phyloP scores from a whole-genome alignment of 2,329 filamentous ascomycete species.

The Botrytis sinoallii region DNA sequence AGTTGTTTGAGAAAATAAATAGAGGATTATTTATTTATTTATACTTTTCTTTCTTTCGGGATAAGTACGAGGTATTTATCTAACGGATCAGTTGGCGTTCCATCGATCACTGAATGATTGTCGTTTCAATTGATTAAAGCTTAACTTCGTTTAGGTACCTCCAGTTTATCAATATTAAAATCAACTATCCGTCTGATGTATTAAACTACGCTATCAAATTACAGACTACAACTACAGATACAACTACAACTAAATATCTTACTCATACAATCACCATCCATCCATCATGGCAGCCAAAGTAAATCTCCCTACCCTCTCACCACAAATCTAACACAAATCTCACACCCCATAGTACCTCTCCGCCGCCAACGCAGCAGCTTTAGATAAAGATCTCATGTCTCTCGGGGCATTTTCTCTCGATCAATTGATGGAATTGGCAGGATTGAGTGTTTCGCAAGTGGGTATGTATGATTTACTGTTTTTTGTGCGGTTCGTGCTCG shows the following conservation, averaged over 20 bases:
- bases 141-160: no score
- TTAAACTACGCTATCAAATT: not conserved
- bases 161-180: no score
- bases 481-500: not conserved
- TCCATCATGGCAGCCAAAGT: conserved; percentile 16
- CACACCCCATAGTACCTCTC: conserved; percentile 65
- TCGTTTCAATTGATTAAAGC: not conserved
- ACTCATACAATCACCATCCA: not conserved
- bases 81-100: not conserved
- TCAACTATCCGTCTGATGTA: not conserved
- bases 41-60: not conserved
- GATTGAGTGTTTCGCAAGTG: conserved; percentile 87
- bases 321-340: not conserved
- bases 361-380: conserved; percentile 79
- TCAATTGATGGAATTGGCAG: conserved; percentile 95
- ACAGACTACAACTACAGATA: not conserved
- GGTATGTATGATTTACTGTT: conserved; percentile 47
- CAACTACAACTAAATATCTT: not conserved
- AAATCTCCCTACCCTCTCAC: not conserved
- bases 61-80: not conserved
- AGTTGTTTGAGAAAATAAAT: no score
- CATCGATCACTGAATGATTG: not conserved
- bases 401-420: conserved; percentile 85
- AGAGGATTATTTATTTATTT: not conserved
- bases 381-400: conserved; percentile 94